Percentiles rank a stretch among this genome's conserved stretches.
Evolutionary conservation across 179 eudicot genomes (phyloP).

Genomic region (Beta macrorhiza): DNA sequence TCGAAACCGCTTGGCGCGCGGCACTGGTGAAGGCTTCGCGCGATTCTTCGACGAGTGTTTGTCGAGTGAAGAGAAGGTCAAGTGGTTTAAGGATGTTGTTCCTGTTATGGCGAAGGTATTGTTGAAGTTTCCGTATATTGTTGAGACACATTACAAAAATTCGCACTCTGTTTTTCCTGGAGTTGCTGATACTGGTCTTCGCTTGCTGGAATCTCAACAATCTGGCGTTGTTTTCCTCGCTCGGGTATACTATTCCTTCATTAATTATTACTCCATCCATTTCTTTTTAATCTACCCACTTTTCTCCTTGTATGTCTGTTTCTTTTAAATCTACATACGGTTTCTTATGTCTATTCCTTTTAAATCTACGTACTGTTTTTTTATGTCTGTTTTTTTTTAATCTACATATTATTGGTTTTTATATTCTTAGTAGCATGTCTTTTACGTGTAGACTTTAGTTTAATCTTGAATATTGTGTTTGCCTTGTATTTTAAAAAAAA

Average conservation of each 20-base stretch:
- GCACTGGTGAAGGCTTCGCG: constrained; percentile 52
- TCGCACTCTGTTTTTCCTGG: constrained; percentile 36
- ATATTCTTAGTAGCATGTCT: too few relatives aligned
- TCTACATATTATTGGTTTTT: too few relatives aligned
- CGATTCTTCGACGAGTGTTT: constrained; percentile 75
- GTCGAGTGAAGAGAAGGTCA: constrained; percentile 49
- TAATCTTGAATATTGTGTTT: too few relatives aligned
- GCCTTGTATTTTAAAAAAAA: too few relatives aligned
- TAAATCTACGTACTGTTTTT: too few relatives aligned
- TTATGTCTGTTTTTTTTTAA: too few relatives aligned
- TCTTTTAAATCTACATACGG: too few relatives aligned
- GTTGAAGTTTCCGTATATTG: constrained; percentile 52
- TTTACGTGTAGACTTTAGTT: too few relatives aligned
- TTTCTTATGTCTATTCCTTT: too few relatives aligned
- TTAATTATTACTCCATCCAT: not conserved
- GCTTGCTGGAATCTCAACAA: constrained; percentile 67
- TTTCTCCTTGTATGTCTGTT: too few relatives aligned
- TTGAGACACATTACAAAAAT: constrained; percentile 62
- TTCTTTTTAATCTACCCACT: not conserved
- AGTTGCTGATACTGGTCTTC: constrained; percentile 50
- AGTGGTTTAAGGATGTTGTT: constrained; percentile 62
- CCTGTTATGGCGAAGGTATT: constrained; percentile 62
- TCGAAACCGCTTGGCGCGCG: constrained; percentile 29
- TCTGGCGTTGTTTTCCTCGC: constrained; percentile 66
- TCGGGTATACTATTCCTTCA: constrained; percentile 43